Evolutionary conservation across 2,329 filamentous ascomycete genomes (phyloP), one percentile per base, ranked within the genome.

Genomic region (Fusarium scirpi): DNA sequence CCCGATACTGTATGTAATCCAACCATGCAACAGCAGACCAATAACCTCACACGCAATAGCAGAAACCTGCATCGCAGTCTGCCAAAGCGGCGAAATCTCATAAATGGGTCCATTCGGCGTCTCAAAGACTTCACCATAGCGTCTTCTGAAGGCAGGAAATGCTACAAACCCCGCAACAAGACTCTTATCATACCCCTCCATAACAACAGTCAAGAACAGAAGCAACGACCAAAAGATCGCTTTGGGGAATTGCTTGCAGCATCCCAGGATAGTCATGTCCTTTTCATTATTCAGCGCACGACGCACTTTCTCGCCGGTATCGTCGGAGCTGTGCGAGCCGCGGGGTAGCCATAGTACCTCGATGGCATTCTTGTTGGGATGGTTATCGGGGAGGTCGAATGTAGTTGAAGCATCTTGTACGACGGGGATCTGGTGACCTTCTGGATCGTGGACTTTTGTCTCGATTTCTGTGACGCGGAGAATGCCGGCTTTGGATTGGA

Each of bases 21-120:
- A 78, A 6, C 83, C 83, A 56, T 80, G 81, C 16, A 81, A 56
- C 38, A 83, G 71, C 1, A 84, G 73, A 1, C 84, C 84, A 3
- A 84, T 3, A 4, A 69, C 67, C 46, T 72, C 64, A 3, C 64
- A 67, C 0, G 62, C 57, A 12, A 67, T 67, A 10, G 64, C 64
- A 3, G 64, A 67, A 0, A 67, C 57, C 4, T 67, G 62, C 3
- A 67, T 18, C 1, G 40, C 45, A 4, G 63, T 67, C 24, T 67
- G 64, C 64, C 64, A 67, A 2, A 67, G 27, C 4, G 64, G 64
- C 6, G 64, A 67, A 6, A 67, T 67, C 13, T 67, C 64, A 15
- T 67, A 67, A 6, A 67, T 67, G 8, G 64, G 63, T 4, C 64
- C 64, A 5, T 46, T 24, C 1, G 18, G 15, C 2, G 64, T 62